These are phyloP conservation scores for Cladosporium cucumerinum DNA, from an alignment of 2,329 filamentous ascomycete genomes.

Conservation along the genomic window DNA sequence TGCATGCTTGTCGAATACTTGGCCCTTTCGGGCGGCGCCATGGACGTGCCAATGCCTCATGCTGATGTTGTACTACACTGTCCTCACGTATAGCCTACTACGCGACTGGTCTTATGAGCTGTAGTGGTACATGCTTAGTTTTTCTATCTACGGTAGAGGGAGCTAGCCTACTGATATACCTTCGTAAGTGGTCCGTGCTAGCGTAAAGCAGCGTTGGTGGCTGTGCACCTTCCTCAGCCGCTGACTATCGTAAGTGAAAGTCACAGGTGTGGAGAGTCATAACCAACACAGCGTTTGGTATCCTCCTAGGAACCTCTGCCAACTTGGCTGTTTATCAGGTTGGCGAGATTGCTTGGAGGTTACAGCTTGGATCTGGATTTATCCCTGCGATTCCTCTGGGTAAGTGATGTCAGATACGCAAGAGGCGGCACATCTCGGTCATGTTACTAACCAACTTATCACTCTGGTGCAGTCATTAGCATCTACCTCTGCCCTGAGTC, in stretches of 20 bases:
- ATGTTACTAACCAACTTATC: neutral
- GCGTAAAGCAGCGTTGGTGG: too few species aligned
- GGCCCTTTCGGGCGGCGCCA: neutral
- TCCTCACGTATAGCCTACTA: neutral
- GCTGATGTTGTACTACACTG: conserved; percentile 1
- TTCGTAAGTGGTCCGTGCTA: too few species aligned
- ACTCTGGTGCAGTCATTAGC: conserved; percentile 30
- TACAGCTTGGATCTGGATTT: conserved; percentile 43
- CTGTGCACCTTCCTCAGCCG: too few species aligned
- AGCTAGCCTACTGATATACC: too few species aligned
- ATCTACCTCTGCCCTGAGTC: conserved; percentile 33
- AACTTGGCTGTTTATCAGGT: conserved; percentile 51
- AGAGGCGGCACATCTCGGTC: neutral
- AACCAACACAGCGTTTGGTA: conserved; percentile 51
- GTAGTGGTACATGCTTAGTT: too few species aligned
- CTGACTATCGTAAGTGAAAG: too few species aligned
- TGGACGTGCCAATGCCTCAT: neutral
- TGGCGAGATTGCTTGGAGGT: conserved; percentile 39
- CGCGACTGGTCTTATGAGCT: neutral
- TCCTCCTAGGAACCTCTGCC: conserved; percentile 60
- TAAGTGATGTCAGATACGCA: neutral
- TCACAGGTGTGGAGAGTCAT: too few species aligned
- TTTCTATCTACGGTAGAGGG: too few species aligned
- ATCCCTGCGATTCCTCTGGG: conserved; percentile 42
- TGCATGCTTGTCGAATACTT: neutral